These are phyloP conservation scores for Syzygium aromaticum DNA, from an alignment of 345 rosid genomes.

Conservation along the genomic window DNA sequence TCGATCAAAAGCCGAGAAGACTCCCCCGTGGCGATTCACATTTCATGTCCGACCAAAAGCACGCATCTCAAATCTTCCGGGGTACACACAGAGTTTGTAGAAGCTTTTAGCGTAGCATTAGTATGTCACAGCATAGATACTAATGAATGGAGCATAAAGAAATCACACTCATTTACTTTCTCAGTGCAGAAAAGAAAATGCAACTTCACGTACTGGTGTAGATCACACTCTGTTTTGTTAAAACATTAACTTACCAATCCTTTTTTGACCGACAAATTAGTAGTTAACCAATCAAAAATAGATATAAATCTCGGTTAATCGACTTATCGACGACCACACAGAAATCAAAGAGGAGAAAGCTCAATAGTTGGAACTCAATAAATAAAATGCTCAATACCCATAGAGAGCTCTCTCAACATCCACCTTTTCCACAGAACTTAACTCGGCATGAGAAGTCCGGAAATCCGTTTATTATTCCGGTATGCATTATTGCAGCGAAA, in stretches of 20 bases:
- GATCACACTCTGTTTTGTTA: neutral
- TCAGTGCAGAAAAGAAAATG: no score
- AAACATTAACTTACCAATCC: neutral
- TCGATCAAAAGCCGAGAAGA: no score
- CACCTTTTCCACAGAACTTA: neutral
- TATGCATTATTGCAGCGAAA: neutral
- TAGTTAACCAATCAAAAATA: no score
- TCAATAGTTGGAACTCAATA: neutral
- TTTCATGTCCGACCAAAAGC: neutral
- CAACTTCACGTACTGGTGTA: neutral
- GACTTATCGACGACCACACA: neutral
- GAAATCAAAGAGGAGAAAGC: neutral
- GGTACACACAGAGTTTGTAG: neutral
- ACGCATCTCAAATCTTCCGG: neutral
- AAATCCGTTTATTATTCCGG: neutral
- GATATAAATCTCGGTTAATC: neutral
- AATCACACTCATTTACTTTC: no score
- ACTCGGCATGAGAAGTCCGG: no score
- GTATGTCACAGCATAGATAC: neutral
- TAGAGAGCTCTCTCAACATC: neutral
- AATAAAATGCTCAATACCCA: no score
- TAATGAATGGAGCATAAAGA: neutral
- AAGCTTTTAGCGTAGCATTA: neutral
- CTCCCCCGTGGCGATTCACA: no score
- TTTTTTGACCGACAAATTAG: neutral